A percentile compares a stretch with the other conserved stretches of the same genome.
phyloP scores from a whole-genome alignment of 1,284 basidiomycete species.

The Cryptococcus wingfieldii region DNA sequence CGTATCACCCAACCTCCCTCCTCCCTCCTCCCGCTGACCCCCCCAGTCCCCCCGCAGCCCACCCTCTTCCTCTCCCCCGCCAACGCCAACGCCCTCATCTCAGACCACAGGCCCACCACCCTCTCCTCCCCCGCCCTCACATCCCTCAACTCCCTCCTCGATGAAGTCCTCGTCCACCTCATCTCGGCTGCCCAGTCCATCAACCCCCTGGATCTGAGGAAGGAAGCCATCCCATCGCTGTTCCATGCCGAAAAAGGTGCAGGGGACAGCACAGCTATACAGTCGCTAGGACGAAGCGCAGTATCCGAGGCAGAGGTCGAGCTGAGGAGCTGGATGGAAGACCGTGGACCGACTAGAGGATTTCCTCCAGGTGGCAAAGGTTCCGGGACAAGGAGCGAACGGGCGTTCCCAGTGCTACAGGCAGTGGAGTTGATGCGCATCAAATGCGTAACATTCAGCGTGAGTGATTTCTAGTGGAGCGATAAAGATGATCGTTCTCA shows the following conservation, averaged over 20 bases:
- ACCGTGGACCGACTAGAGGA: slow-evolving; percentile 40
- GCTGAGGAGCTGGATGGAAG: slow-evolving; percentile 69
- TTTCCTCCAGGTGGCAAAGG: slow-evolving; percentile 34
- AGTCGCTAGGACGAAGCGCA: slow-evolving; percentile 74
- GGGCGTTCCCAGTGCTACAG: slow-evolving; percentile 31
- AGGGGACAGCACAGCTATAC: slow-evolving; percentile 27
- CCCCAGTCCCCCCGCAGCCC: slow-evolving; percentile 1
- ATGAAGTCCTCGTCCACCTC: slow-evolving; percentile 76
- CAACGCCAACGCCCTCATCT: slow-evolving; percentile 82
- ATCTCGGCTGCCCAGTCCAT: slow-evolving; percentile 68
- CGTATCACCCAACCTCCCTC: not conserved
- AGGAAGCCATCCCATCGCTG: slow-evolving; percentile 61
- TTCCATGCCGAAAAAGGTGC: slow-evolving; percentile 55
- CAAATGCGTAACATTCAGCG: slow-evolving; percentile 42
- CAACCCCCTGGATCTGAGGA: slow-evolving; percentile 67
- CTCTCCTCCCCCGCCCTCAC: slow-evolving; percentile 68
- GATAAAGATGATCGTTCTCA: slow-evolving; percentile 1
- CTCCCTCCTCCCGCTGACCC: not conserved
- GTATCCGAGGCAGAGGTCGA: slow-evolving; percentile 89
- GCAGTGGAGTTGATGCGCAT: slow-evolving; percentile 43
- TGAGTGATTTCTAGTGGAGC: slow-evolving; percentile 20
- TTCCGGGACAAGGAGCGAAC: slow-evolving; percentile 22
- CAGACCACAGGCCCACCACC: slow-evolving; percentile 82
- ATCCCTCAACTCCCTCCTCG: slow-evolving; percentile 76
- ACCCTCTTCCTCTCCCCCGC: slow-evolving; percentile 64